Evolutionary conservation across 306 rosid genomes (phyloP).

Genomic region (Gynostemma pentaphyllum): DNA sequence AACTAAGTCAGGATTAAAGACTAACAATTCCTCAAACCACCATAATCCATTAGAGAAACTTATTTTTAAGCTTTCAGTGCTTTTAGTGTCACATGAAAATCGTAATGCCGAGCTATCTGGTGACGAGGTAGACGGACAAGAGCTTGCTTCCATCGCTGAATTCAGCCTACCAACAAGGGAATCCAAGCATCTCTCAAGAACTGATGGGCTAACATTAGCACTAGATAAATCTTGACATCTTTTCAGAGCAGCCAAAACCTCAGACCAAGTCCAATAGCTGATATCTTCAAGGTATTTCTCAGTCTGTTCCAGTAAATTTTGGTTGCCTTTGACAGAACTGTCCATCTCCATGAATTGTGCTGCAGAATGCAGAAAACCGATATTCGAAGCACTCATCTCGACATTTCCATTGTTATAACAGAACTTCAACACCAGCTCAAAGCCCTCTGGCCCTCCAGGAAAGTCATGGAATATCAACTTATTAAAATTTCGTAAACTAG

Average conservation of each 20-base stretch:
- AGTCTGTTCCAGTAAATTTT: conserved; percentile 43
- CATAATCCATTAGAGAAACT: conserved; percentile 41
- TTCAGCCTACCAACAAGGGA: conserved; percentile 48
- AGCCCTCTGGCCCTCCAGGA: conserved; percentile 87
- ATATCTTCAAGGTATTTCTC: conserved; percentile 58
- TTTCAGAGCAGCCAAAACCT: conserved; percentile 50
- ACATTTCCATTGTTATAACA: conserved; percentile 54
- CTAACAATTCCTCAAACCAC: conserved; percentile 88
- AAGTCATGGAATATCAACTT: conserved; percentile 83
- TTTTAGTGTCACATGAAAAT: conserved; percentile 76
- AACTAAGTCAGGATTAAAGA: conserved; percentile 44
- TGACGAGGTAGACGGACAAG: conserved; percentile 74
- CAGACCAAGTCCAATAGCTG: conserved; percentile 73
- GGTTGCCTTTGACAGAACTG: conserved; percentile 23
- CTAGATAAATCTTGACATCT: conserved; percentile 38
- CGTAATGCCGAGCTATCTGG: conserved; percentile 70
- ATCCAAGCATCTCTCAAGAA: conserved; percentile 52
- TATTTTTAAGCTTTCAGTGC: conserved; percentile 70
- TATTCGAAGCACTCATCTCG: conserved; percentile 46
- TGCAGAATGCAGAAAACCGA: conserved; percentile 42
- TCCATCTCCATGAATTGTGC: conserved; percentile 90
- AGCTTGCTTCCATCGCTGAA: conserved; percentile 50
- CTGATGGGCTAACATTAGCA: conserved; percentile 20
- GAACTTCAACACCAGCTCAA: conserved; percentile 66
- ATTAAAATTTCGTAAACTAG: conserved; percentile 27